These are phyloP conservation scores for Botrytis hyacinthi DNA, from an alignment of 2,329 filamentous ascomycete species.

Conservation along the genomic window DNA sequence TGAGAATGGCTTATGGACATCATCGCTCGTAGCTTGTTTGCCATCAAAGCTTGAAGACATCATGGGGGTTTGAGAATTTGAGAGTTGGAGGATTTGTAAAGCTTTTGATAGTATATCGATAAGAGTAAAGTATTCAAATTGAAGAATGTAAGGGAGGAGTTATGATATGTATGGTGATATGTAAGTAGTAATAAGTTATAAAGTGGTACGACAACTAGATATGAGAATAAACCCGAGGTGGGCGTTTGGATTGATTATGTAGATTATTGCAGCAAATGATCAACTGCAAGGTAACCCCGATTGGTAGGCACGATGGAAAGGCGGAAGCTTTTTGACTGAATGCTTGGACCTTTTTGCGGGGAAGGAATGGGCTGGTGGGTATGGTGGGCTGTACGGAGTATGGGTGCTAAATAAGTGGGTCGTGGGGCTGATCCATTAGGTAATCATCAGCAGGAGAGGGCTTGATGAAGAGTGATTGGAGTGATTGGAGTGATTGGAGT, in stretches of 20 bases:
- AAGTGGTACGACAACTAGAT: not conserved
- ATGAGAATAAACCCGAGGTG: not conserved
- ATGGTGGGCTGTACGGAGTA: not conserved
- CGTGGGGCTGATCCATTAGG: not conserved
- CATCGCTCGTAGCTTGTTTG: not conserved
- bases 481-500: not conserved
- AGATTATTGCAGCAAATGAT: not conserved
- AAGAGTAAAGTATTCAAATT: not conserved
- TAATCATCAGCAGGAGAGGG: not conserved
- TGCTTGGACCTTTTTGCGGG: slow-evolving; percentile 14
- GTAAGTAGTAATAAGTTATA: not conserved
- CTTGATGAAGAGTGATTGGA: not conserved
- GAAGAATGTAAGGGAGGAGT: not conserved
- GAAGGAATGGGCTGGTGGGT: not conserved
- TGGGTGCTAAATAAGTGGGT: not conserved
- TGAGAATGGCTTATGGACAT: slow-evolving; percentile 1
- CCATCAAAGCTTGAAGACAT: slow-evolving; percentile 17
- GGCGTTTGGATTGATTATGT: not conserved
- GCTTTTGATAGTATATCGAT: not conserved
- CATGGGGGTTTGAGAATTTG: not conserved
- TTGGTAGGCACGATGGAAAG: not conserved
- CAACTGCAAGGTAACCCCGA: not conserved
- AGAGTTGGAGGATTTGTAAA: not conserved
- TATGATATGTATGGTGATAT: not conserved
- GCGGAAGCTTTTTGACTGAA: not conserved